Evolutionary conservation across 2,329 filamentous ascomycete species (phyloP).

Genomic region (Diaporthe citriasiana): DNA sequence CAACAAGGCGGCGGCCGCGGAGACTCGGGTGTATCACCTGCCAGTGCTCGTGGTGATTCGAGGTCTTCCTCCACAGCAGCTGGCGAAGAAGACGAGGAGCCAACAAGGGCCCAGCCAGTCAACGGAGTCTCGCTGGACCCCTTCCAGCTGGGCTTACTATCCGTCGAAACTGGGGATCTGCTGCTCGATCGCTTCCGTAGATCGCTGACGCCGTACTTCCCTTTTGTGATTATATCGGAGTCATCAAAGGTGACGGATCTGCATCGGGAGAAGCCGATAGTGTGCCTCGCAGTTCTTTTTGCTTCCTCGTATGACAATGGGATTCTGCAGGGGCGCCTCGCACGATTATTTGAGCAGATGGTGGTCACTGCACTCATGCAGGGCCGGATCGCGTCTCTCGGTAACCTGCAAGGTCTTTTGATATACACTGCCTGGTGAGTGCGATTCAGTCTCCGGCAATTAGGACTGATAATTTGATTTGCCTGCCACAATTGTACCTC

Average conservation of each 20-base stretch:
- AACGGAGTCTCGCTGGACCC: background rate
- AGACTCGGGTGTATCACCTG: background rate
- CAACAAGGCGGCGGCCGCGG: background rate
- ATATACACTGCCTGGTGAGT: constrained; percentile 12
- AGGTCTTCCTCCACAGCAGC: background rate
- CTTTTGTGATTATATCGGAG: constrained; percentile 1
- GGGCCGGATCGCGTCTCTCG: background rate
- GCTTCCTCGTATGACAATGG: background rate
- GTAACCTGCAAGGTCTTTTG: constrained; percentile 8
- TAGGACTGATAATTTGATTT: background rate
- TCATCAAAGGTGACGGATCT: background rate
- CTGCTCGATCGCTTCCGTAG: background rate
- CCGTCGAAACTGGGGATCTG: background rate
- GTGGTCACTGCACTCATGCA: background rate
- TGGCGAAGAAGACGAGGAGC: background rate
- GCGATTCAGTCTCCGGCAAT: background rate
- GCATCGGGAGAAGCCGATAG: constrained; percentile 4
- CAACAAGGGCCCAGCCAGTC: background rate
- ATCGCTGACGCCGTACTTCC: background rate
- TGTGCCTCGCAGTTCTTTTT: constrained; percentile 17
- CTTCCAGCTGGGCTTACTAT: background rate
- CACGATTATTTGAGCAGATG: background rate
- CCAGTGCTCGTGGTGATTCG: background rate
- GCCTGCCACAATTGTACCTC: accelerated
- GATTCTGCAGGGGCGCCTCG: background rate